phyloP scores from a whole-genome alignment of 1,139 yeast species.

The Spathaspora sp. region DNA sequence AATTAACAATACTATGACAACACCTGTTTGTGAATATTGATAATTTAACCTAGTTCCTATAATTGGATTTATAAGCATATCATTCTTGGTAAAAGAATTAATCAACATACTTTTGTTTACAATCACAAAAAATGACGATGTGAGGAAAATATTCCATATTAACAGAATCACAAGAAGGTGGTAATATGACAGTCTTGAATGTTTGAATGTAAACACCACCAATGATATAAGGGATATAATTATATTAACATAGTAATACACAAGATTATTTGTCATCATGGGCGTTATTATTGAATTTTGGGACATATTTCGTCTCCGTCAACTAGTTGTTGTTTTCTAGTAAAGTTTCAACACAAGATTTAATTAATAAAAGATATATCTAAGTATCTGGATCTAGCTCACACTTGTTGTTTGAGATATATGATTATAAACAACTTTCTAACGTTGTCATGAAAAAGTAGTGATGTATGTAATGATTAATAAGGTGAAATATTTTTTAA shows the following conservation, averaged over 20 bases:
- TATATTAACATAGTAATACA: constrained; percentile 9
- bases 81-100: neutral
- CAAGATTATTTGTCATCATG: constrained; percentile 2
- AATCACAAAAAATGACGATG: constrained; percentile 1
- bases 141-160: constrained; percentile 10
- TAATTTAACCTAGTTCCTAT: neutral
- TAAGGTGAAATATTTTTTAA: neutral
- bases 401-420: no score
- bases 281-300: neutral
- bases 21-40: neutral
- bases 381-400: neutral
- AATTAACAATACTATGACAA: neutral
- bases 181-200: neutral
- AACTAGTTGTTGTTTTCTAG: neutral
- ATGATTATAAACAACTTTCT: neutral
- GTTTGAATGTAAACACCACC: constrained; percentile 1
- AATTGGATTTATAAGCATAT: constrained; percentile 1
- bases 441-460: neutral
- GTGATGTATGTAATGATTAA: neutral
- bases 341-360: neutral
- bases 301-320: neutral
- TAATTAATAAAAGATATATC: neutral
- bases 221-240: constrained; percentile 6
- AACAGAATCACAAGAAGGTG: constrained; percentile 5
- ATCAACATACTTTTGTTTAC: neutral